These are phyloP conservation scores for Xerocomus nothofagi DNA, from an alignment of 1,284 basidiomycete species.

Conservation along the genomic window DNA sequence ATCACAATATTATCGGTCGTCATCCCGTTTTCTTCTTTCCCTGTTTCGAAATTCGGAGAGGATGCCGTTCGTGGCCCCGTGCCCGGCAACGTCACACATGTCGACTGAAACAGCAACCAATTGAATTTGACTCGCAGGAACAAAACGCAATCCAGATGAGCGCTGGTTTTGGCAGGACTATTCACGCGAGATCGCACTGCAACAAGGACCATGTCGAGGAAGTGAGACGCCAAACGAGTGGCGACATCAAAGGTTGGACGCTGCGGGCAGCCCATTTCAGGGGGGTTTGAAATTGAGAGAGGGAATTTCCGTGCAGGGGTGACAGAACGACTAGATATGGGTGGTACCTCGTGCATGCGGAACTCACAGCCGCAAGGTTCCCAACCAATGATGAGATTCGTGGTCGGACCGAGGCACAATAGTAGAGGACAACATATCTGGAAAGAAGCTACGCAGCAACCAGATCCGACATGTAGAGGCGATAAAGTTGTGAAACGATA, in stretches of 20 bases:
- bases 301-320: conserved; percentile 21
- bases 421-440: conserved; percentile 30
- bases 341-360: conserved; percentile 12
- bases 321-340: conserved; percentile 16
- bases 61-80: neutral
- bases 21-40: neutral
- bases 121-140: conserved; percentile 7
- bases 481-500: conserved; percentile 23
- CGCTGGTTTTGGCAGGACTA: conserved; percentile 8
- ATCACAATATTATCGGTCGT: neutral
- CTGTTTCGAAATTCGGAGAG: neutral
- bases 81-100: neutral
- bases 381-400: conserved; percentile 11
- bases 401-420: conserved; percentile 18
- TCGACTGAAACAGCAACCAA: conserved; percentile 11
- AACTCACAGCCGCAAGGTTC: conserved; percentile 11
- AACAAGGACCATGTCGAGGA: conserved; percentile 30
- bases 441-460: conserved; percentile 28
- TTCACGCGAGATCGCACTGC: conserved; percentile 7
- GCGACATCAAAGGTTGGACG: conserved; percentile 6
- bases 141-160: conserved; percentile 1
- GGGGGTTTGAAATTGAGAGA: conserved; percentile 28
- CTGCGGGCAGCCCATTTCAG: conserved; percentile 6
- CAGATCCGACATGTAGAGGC: conserved; percentile 31
- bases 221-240: conserved; percentile 16